Conservation (phyloP, 345 rosid species). For the Euphorbia pulcherrima region DNA sequence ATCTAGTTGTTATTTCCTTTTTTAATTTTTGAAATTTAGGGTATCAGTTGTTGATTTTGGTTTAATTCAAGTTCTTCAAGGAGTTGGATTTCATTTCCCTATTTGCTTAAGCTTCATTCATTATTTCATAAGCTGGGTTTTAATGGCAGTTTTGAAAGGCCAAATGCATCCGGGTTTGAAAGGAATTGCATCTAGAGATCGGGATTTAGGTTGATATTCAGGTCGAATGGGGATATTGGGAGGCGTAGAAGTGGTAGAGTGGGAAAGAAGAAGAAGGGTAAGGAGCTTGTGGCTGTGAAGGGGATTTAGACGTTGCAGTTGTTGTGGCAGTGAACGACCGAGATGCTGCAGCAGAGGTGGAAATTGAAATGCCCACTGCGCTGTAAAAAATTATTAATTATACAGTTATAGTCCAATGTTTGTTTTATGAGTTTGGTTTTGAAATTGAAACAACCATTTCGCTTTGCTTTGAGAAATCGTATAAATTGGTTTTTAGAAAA, state of each 20-base stretch:
- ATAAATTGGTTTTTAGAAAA: too few species aligned
- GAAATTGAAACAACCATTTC: too few species aligned
- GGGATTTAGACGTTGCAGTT: background rate
- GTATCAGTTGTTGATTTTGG: background rate
- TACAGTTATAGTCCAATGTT: too few species aligned
- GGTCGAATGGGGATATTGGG: constrained; percentile 6
- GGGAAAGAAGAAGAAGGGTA: background rate
- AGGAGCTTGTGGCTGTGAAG: constrained; percentile 2
- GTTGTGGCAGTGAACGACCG: background rate
- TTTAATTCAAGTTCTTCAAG: constrained; percentile 66
- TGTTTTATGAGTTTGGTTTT: too few species aligned
- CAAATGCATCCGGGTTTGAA: too few species aligned
- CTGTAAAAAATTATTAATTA: too few species aligned
- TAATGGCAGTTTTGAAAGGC: constrained; percentile 82
- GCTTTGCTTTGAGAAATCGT: too few species aligned
- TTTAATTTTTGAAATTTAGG: background rate
- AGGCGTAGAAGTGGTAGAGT: constrained; percentile 1
- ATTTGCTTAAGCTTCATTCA: constrained; percentile 85
- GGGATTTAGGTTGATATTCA: constrained; percentile 2
- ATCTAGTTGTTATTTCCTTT: background rate
- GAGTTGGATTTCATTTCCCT: constrained; percentile 80
- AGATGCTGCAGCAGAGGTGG: background rate
- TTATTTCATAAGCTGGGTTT: constrained; percentile 65
- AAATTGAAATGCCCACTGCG: background rate
- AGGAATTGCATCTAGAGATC: constrained; percentile 3